Percentiles rank a stretch among this genome's conserved stretches.
phyloP scores from a whole-genome alignment of 2,329 filamentous ascomycete species.

The Orbilia ellipsospora region DNA sequence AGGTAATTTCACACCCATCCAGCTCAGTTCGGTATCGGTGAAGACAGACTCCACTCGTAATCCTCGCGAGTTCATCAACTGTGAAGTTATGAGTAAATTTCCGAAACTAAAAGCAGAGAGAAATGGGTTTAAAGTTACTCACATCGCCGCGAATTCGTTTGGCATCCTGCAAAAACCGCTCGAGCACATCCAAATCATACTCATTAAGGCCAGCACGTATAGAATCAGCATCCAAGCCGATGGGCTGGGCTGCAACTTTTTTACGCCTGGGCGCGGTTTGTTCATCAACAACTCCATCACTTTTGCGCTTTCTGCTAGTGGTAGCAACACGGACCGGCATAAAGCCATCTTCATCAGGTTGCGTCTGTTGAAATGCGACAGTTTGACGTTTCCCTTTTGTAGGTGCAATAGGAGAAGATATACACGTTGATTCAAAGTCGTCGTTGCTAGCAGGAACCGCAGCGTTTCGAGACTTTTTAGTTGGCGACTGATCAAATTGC shows the following conservation, averaged over 20 bases:
- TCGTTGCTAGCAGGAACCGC: constrained; percentile 62
- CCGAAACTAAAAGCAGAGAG: neutral
- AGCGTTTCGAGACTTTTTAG: constrained; percentile 59
- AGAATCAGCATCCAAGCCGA: constrained; percentile 71
- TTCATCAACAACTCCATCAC: constrained; percentile 62
- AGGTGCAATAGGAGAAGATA: constrained; percentile 70
- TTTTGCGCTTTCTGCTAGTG: constrained; percentile 54
- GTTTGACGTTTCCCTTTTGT: constrained; percentile 54
- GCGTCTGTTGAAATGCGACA: constrained; percentile 58
- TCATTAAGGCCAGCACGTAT: constrained; percentile 67
- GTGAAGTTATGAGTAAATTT: neutral
- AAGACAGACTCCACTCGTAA: constrained; percentile 68
- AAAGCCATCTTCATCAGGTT: constrained; percentile 39
- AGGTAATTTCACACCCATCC: constrained; percentile 79
- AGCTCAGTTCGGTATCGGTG: constrained; percentile 74
- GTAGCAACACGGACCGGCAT: constrained; percentile 59
- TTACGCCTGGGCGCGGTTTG: constrained; percentile 60
- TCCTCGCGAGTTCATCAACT: constrained; percentile 44
- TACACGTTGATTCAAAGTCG: constrained; percentile 73
- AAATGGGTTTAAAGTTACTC: neutral
- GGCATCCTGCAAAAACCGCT: constrained; percentile 73
- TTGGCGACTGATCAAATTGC: constrained; percentile 57
- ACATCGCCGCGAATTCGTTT: constrained; percentile 71
- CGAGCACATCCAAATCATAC: constrained; percentile 73
- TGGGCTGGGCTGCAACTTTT: constrained; percentile 64